Base-by-base conservation (phyloP, 345 rosid genomes). In the Excoecaria cochinchinensis region DNA sequence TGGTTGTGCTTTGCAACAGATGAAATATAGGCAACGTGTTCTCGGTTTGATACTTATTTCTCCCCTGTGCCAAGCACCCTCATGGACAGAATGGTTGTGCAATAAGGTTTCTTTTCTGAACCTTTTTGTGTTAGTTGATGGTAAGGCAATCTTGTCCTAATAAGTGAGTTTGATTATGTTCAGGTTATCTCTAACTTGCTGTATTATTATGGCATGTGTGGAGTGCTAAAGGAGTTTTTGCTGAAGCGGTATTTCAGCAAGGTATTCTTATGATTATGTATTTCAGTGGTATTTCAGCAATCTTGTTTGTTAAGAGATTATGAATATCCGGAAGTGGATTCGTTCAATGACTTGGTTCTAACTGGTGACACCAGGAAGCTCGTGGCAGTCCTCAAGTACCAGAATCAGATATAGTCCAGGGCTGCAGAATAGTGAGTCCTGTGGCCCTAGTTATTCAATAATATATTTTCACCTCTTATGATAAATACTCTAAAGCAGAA, bases 181-280 rank as follows among this genome's bases (percentile, higher is more conserved):
- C 89, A 95, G 97, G 94, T 92, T 72, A 79, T 91, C 85, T 92
- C 92, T 55, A 91, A 91, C 78, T 87, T 91, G 74, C 89, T 95
- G 16, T 95, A 92, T 83, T 95, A 85, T 81, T 91, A 91, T 79
- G 99, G 99, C 80, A 95, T 91, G 87, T 95, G 97, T 85, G 94
- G 97, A 74, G 81, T 92, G 74, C 95, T 90, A 70, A 92, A 95
- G 80, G 99, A 95, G 76, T 79, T 92, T 71, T 87, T 95, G 68
- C 84, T 92, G 42, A 92, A 95, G 78, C 90, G 97, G 21, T 95
- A 90, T 78, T 95, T 92, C 80, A 91, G 99, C 81, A 92, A 92
- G 97, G 98, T 94, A 87, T 53, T 74, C 59, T 76, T 42, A 22
- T 47, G 44, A 74, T 74, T 61, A 31, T 1, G 1, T 31, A 31